Evolutionary conservation across 164 flowering plant species (phyloP).

Genomic region (Malania oleifera): DNA sequence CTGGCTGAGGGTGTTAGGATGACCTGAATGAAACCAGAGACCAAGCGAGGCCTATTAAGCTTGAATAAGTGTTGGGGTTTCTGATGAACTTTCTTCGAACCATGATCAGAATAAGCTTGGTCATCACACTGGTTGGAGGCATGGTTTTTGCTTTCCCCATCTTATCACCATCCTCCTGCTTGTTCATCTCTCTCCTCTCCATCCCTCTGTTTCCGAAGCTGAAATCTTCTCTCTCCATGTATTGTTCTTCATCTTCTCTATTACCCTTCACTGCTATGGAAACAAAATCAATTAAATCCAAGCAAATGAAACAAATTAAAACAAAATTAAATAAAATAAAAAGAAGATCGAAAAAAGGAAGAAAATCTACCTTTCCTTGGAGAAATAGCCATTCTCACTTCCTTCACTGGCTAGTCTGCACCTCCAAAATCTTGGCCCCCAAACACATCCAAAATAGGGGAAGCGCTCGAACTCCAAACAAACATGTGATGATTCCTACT

Average conservation of each 20-base stretch:
- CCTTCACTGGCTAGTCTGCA: constrained; percentile 47
- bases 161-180: constrained; percentile 25
- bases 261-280: constrained; percentile 29
- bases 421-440: constrained; percentile 48
- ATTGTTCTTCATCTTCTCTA: constrained; percentile 42
- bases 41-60: constrained; percentile 88
- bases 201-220: constrained; percentile 63
- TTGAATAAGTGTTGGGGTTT: constrained; percentile 93
- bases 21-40: constrained; percentile 82
- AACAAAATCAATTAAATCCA: constrained; percentile 1
- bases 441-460: constrained; percentile 93
- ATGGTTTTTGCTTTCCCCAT: constrained; percentile 41
- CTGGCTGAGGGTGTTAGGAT: neutral
- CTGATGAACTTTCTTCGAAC: constrained; percentile 92
- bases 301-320: neutral
- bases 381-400: constrained; percentile 58
- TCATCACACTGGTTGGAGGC: constrained; percentile 96
- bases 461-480: constrained; percentile 97
- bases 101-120: constrained; percentile 88
- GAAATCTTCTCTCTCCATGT: constrained; percentile 66
- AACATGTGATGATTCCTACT: constrained; percentile 87
- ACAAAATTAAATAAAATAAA: neutral
- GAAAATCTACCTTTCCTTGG: constrained; percentile 52
- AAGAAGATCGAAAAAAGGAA: neutral
- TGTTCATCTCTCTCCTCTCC: constrained; percentile 27